phyloP scores from a whole-genome alignment of 2,329 filamentous ascomycete genomes.

The Arthrobotrys megalospora region DNA sequence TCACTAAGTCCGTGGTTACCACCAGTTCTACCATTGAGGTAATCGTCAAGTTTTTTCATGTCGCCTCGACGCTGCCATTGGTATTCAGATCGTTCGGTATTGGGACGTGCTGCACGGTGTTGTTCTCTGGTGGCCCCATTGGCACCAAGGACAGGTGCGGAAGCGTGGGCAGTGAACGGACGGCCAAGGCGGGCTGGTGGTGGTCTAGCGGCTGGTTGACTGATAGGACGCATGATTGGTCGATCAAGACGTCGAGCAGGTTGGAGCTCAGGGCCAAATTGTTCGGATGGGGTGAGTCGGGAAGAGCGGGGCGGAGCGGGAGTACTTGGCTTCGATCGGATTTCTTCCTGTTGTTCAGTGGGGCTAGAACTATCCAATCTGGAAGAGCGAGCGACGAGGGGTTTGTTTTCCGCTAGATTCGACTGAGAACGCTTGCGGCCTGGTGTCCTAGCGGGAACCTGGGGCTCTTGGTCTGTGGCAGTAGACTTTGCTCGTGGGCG shows the following conservation, averaged over 20 bases:
- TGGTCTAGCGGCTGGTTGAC: constrained; percentile 20
- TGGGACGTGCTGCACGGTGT: constrained; percentile 23
- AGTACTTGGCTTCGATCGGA: neutral
- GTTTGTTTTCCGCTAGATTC: constrained; percentile 21
- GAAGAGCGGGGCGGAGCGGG: neutral
- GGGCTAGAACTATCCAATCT: constrained; percentile 11
- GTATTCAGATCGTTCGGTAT: constrained; percentile 13
- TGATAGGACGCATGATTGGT: constrained; percentile 39
- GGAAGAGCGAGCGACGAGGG: neutral
- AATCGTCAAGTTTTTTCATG: constrained; percentile 22
- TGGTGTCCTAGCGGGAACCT: constrained; percentile 17
- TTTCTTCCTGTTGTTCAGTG: neutral
- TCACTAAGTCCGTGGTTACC: constrained; percentile 1
- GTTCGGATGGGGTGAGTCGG: constrained; percentile 1
- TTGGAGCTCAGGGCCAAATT: constrained; percentile 32
- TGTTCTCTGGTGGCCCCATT: constrained; percentile 11
- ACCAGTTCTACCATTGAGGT: constrained; percentile 13
- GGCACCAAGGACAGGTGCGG: constrained; percentile 29
- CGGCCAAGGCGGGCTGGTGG: constrained; percentile 30
- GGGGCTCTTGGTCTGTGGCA: constrained; percentile 3
- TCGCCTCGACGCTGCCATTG: constrained; percentile 5
- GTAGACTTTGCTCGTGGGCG: constrained; percentile 41
- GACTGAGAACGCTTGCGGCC: constrained; percentile 43
- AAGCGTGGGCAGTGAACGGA: constrained; percentile 37
- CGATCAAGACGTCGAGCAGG: constrained; percentile 37